phyloP scores from a whole-genome alignment of 2,329 filamentous ascomycete genomes.

The Cladosporium phlei region DNA sequence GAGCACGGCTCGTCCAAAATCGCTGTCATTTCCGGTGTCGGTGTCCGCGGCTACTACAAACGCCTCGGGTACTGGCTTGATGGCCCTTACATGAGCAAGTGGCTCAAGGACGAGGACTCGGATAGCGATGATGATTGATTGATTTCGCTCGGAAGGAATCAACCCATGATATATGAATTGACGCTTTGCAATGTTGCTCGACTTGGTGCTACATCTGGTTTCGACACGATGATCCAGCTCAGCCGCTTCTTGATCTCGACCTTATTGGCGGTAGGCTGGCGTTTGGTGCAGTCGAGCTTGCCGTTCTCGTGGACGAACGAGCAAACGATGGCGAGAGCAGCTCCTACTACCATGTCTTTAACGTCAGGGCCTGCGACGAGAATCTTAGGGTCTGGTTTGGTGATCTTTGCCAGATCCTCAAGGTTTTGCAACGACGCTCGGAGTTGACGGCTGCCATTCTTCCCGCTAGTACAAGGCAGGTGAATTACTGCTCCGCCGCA shows the following conservation, averaged over 20 bases:
- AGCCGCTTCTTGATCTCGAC: slow-evolving; percentile 69
- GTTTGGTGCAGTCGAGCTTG: slow-evolving; percentile 19
- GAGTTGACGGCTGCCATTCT: slow-evolving; percentile 78
- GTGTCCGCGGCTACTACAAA: slow-evolving; percentile 89
- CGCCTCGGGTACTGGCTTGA: slow-evolving; percentile 92
- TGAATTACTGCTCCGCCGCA: slow-evolving; percentile 35
- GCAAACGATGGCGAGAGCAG: slow-evolving; percentile 71
- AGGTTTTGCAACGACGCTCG: slow-evolving; percentile 64
- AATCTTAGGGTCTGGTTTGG: slow-evolving; percentile 21
- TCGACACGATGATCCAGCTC: slow-evolving; percentile 74
- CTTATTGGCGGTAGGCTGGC: slow-evolving; percentile 53
- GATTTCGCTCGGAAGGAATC: slow-evolving; percentile 11
- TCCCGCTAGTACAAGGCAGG: slow-evolving; percentile 65
- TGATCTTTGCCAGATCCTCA: slow-evolving; percentile 4
- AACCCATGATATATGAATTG: slow-evolving; percentile 76
- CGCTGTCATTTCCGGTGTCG: slow-evolving; percentile 95
- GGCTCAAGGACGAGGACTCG: slow-evolving; percentile 27
- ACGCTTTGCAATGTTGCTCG: slow-evolving; percentile 83
- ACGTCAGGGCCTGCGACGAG: slow-evolving; percentile 71
- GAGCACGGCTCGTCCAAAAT: slow-evolving; percentile 94
- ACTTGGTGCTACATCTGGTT: slow-evolving; percentile 76
- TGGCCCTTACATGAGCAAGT: slow-evolving; percentile 64
- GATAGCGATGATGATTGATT: slow-evolving; percentile 28
- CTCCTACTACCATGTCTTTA: slow-evolving; percentile 73
- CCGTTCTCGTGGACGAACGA: slow-evolving; percentile 65